phyloP scores from a whole-genome alignment of 192 early-diverging fungal genomes.

The Spizellomyces punctatus region DNA sequence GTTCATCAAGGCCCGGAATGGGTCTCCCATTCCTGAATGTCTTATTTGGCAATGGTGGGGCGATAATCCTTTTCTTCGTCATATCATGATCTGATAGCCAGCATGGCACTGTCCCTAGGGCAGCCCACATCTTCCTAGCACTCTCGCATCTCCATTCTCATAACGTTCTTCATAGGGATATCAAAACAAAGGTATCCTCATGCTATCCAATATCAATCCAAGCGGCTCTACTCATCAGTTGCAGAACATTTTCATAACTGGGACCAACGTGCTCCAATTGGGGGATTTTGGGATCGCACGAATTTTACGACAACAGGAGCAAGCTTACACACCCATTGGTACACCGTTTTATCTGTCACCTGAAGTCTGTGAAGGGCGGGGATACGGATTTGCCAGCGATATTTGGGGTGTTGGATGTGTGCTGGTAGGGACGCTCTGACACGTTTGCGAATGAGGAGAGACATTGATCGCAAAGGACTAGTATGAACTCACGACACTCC shows the following conservation, averaged over 20 bases:
- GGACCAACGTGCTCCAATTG: neutral
- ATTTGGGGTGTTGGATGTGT: constrained; percentile 17
- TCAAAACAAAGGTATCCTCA: constrained; percentile 21
- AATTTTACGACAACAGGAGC: neutral
- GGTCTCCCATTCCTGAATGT: constrained; percentile 2
- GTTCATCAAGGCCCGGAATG: neutral
- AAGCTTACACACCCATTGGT: constrained; percentile 14
- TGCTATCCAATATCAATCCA: neutral
- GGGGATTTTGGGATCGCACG: constrained; percentile 24
- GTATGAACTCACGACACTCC: constrained; percentile 21
- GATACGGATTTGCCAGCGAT: constrained; percentile 20
- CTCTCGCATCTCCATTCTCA: constrained; percentile 15
- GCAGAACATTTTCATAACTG: constrained; percentile 29
- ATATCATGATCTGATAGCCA: neutral
- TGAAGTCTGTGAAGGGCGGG: constrained; percentile 2
- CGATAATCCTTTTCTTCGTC: neutral
- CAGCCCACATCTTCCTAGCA: constrained; percentile 9
- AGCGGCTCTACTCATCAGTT: neutral
- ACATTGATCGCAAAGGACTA: neutral
- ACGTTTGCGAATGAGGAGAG: neutral
- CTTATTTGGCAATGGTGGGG: constrained; percentile 23
- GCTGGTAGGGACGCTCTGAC: neutral
- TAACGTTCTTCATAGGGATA: constrained; percentile 19
- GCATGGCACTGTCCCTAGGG: neutral
- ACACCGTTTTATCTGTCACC: constrained; percentile 26